These are phyloP conservation scores for Elsinoe necatrix DNA, from an alignment of 2,329 filamentous ascomycete genomes.

Conservation along the genomic window DNA sequence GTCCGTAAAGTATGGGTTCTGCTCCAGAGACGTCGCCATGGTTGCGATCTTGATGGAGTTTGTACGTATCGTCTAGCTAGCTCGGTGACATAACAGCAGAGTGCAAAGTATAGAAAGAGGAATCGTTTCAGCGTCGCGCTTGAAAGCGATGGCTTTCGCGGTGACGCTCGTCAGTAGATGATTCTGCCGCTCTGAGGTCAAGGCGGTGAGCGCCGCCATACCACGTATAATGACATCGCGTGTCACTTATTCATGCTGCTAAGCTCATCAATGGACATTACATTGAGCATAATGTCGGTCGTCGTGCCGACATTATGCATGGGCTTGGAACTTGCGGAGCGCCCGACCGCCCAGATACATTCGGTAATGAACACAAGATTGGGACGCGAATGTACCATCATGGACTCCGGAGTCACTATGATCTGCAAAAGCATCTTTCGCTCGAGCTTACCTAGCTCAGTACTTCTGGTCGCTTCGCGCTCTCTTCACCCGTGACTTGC, in stretches of 20 bases:
- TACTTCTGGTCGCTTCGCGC: background rate
- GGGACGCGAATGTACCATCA: background rate
- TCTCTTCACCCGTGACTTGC: background rate
- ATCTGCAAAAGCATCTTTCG: background rate
- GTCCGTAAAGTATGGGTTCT: conserved; percentile 17
- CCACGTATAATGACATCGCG: no score
- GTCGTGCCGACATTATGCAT: background rate
- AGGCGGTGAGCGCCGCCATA: background rate
- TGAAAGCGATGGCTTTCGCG: background rate
- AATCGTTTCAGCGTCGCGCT: background rate
- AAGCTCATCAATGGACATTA: no score
- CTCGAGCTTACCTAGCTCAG: background rate
- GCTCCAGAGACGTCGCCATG: conserved; percentile 18
- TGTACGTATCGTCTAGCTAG: background rate
- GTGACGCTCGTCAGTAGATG: background rate
- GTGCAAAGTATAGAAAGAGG: background rate
- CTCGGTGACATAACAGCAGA: background rate
- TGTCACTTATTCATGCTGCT: no score
- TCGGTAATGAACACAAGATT: background rate
- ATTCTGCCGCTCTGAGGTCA: background rate
- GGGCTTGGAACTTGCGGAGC: no score
- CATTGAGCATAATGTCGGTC: background rate
- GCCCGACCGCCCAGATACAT: background rate
- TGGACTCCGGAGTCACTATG: background rate
- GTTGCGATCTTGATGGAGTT: background rate